Base-by-base conservation (phyloP, 768 basidiomycete species). In the Tricholoma terreum region DNA sequence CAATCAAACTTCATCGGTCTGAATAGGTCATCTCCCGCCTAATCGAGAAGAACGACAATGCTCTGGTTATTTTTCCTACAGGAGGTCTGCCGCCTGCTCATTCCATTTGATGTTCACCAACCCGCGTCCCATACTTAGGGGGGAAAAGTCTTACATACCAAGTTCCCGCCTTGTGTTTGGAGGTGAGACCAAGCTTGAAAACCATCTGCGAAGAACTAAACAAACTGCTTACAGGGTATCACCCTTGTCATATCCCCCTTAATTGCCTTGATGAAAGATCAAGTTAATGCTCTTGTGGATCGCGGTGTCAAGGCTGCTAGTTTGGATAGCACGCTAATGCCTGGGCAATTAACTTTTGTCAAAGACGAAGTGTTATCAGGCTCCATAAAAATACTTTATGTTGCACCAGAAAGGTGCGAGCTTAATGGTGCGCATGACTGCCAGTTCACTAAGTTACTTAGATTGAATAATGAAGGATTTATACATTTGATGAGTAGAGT, bases 401-500 rank as follows among this genome's bases (percentile, higher is more conserved):
- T 61, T 10, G 61, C 61, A 45, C 61, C 61, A 17, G 61, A 61
- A 49, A 61, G 61, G 61, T 61, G n/a, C 15, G 40, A 49, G 46
- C 17, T 1, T 42, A 7, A n/a, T 7, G 10, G 4, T 31, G 6
- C 21, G 31, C n/a, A 12, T 11, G 12, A 53, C 10, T n/a, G 31
- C 53, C 22, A 19, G 15, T 33, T 58, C 31, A 58, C 42, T 19
- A 48, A 33, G 15, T 4, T 19, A 24, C 12, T 14, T 19, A 61
- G 61, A 24, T 54, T 61, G 12, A 61, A 61, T 17, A 61, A 61
- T 40, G 61, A 61, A 34, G 57, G 61, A 9, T 61, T 61, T 38
- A 54, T 61, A 22, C 53, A 61, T 51, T 68, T 82, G 73, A 78
- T 83, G 70, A 58, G 62, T 7, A 63, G 66, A 10, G 73, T 78